Evolutionary conservation across 2,329 filamentous ascomycete species (phyloP).

Genomic region (Didymella exigua): DNA sequence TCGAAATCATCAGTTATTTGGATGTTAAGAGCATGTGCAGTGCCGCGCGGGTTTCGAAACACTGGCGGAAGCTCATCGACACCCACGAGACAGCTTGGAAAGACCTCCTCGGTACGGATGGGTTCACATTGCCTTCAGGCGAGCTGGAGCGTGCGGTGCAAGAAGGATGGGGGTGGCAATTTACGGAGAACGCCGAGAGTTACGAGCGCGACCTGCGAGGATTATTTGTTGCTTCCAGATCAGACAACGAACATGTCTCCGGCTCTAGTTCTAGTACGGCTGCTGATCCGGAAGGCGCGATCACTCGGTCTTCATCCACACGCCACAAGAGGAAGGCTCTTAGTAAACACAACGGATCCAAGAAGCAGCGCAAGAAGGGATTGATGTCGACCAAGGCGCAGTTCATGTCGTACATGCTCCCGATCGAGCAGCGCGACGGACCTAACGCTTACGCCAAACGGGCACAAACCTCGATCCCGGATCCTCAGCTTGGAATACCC

Average conservation of each 20-base stretch:
- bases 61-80: conserved; percentile 89
- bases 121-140: conserved; percentile 76
- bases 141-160: conserved; percentile 84
- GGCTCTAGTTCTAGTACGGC: conserved; percentile 25
- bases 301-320: conserved; percentile 37
- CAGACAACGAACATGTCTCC: conserved; percentile 46
- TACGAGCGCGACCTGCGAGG: conserved; percentile 82
- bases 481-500: conserved; percentile 78
- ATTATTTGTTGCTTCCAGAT: conserved; percentile 44
- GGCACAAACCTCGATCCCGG: conserved; percentile 80
- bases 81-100: conserved; percentile 97
- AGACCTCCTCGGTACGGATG: conserved; percentile 83
- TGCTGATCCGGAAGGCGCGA: conserved; percentile 37
- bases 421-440: conserved; percentile 69
- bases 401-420: conserved; percentile 54
- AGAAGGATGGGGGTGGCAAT: conserved; percentile 98
- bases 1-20: conserved; percentile 86
- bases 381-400: conserved; percentile 52
- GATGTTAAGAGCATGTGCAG: conserved; percentile 85
- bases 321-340: conserved; percentile 50
- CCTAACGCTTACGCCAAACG: conserved; percentile 85
- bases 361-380: conserved; percentile 63
- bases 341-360: conserved; percentile 50
- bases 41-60: conserved; percentile 90
- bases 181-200: conserved; percentile 74